Percentiles rank a stretch among this genome's conserved stretches.
Conservation (phyloP, 441 rosid species). For the Adansonia rubrostipa region DNA sequence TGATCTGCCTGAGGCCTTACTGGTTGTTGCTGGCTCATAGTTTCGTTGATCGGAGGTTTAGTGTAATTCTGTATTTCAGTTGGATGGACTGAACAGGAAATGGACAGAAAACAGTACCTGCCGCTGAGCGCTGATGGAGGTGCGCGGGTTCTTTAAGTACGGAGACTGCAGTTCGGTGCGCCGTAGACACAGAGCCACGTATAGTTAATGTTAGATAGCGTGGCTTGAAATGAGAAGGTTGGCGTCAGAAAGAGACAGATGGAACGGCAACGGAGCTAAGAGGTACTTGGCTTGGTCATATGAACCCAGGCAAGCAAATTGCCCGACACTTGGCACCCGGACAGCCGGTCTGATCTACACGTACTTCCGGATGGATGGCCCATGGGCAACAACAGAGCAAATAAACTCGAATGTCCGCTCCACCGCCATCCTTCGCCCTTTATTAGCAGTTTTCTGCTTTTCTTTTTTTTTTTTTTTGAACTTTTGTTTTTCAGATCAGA, state of each 20-base stretch:
- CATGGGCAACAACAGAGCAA: background rate
- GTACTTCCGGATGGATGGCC: background rate
- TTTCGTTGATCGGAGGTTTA: background rate
- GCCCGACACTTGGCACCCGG: background rate
- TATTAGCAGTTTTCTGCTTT: background rate
- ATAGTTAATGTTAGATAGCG: background rate
- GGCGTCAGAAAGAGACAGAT: background rate
- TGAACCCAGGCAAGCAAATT: background rate
- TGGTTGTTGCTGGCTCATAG: slow-evolving; percentile 50
- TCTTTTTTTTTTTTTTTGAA: too few relatives aligned
- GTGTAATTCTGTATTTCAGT: background rate
- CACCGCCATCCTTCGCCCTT: background rate
- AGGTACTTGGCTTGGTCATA: background rate
- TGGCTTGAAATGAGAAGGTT: background rate
- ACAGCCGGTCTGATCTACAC: background rate
- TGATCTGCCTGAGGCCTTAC: slow-evolving; percentile 27
- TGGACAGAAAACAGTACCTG: background rate
- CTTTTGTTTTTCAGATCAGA: too few relatives aligned
- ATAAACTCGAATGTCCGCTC: too few relatives aligned
- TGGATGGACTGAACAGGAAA: background rate
- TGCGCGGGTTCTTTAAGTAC: background rate
- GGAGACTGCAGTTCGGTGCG: slow-evolving; percentile 1
- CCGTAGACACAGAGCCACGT: background rate
- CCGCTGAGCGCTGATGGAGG: background rate
- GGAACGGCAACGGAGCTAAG: background rate